A percentile compares a stretch with the other conserved stretches of the same genome.
phyloP scores from a whole-genome alignment of 163 green algal genomes.

The Chlorella variabilis region DNA sequence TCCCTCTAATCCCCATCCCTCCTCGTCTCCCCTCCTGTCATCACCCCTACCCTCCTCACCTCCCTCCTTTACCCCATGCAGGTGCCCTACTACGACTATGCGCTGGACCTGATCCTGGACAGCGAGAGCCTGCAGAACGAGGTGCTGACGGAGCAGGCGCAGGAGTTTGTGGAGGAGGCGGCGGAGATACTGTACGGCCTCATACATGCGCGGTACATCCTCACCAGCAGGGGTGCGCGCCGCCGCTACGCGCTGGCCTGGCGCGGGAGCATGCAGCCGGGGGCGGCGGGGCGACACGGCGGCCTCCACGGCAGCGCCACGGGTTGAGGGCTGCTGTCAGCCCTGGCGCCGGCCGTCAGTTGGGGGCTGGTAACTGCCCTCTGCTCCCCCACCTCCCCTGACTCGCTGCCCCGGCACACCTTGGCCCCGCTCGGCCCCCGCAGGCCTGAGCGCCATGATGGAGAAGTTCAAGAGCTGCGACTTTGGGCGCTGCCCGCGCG shows the following conservation, averaged over 20 bases:
- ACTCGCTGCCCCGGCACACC: too few species aligned
- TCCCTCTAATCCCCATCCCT: background rate
- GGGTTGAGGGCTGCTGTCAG: too few species aligned
- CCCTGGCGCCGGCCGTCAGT: too few species aligned
- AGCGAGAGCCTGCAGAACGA: conserved; percentile 87
- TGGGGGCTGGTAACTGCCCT: too few species aligned
- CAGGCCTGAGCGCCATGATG: conserved; percentile 85
- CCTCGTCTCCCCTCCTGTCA: too few species aligned
- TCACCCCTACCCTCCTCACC: too few species aligned
- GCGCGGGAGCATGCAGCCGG: too few species aligned
- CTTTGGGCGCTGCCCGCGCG: conserved; percentile 95
- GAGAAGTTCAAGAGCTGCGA: conserved; percentile 97
- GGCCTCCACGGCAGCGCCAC: too few species aligned
- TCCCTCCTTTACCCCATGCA: conserved; percentile 30
- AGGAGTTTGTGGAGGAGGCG: conserved; percentile 96
- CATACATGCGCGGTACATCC: conserved; percentile 97
- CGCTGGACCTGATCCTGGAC: conserved; percentile 98
- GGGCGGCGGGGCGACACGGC: too few species aligned
- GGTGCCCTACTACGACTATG: conserved; percentile 99
- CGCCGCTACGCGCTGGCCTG: too few species aligned
- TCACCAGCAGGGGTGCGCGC: conserved; percentile 87
- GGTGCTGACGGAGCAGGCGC: conserved; percentile 96
- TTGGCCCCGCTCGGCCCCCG: too few species aligned
- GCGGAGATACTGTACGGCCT: conserved; percentile 99
- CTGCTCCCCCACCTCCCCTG: too few species aligned